Conservation (phyloP, 148 eudicot genomes). For the Rhododendron williamsianum region DNA sequence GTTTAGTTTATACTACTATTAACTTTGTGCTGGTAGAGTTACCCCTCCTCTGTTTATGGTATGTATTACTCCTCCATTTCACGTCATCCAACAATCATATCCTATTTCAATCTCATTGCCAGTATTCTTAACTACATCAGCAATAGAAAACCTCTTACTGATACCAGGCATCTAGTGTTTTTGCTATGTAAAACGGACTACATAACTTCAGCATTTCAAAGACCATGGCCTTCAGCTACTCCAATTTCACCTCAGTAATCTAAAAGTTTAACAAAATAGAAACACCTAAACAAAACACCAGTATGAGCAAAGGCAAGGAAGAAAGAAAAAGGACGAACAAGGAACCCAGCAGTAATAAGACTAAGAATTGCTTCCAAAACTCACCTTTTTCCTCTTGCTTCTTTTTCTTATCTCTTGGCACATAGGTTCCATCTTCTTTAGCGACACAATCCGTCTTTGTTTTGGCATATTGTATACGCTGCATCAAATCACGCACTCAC, state of each 20-base stretch:
- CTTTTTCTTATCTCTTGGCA: constrained; percentile 68
- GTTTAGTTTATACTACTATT: not conserved
- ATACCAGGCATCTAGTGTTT: not conserved
- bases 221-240: not conserved
- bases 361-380: not conserved
- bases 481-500: constrained; percentile 13
- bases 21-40: not conserved
- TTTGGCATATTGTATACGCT: constrained; percentile 97
- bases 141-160: not conserved
- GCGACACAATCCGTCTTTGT: constrained; percentile 84
- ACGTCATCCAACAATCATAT: not conserved
- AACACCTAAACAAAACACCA: not conserved
- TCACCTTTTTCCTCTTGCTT: constrained; percentile 90
- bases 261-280: not conserved
- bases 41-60: not conserved
- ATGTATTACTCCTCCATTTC: not conserved
- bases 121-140: not conserved
- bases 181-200: not conserved
- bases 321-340: not conserved
- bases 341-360: not conserved
- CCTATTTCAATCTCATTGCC: not conserved
- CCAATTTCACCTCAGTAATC: not conserved
- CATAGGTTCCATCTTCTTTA: constrained; percentile 75
- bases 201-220: not conserved
- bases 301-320: not conserved